phyloP scores from a whole-genome alignment of 2,329 filamentous ascomycete genomes.

The Hypoxylon sp. region DNA sequence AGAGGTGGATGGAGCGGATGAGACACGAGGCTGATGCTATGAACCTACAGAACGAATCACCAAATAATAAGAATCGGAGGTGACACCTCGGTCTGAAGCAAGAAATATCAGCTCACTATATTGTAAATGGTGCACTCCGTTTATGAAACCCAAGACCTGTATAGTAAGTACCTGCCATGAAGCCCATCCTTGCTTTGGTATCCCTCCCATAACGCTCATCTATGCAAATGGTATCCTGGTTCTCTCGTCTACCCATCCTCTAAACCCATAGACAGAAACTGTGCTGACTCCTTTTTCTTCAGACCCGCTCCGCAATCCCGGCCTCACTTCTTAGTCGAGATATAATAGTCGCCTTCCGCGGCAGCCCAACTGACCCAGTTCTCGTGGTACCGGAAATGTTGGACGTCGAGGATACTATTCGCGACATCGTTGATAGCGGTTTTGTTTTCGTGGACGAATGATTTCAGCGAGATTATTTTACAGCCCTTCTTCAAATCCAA shows the following conservation, averaged over 20 bases:
- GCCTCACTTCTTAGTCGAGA: slow-evolving; percentile 80
- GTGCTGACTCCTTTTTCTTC: slow-evolving; percentile 33
- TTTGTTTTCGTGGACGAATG: slow-evolving; percentile 86
- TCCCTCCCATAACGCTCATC: slow-evolving; percentile 37
- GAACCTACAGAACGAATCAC: slow-evolving; percentile 76
- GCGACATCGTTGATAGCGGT: slow-evolving; percentile 84
- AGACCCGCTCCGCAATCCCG: slow-evolving; percentile 10
- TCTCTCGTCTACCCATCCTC: slow-evolving; percentile 32
- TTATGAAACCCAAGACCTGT: slow-evolving; percentile 46
- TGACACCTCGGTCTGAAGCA: slow-evolving; percentile 24
- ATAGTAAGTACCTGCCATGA: slow-evolving; percentile 47
- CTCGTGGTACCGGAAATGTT: slow-evolving; percentile 73
- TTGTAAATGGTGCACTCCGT: slow-evolving; percentile 45
- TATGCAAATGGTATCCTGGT: slow-evolving; percentile 46
- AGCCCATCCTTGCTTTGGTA: slow-evolving; percentile 38
- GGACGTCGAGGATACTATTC: slow-evolving; percentile 81
- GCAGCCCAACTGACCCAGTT: slow-evolving; percentile 94
- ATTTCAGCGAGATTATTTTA: slow-evolving; percentile 91
- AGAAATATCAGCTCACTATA: slow-evolving; percentile 26
- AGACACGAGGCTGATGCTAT: slow-evolving; percentile 88
- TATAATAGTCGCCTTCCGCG: slow-evolving; percentile 86
- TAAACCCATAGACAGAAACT: slow-evolving; percentile 29
- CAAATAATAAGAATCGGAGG: slow-evolving; percentile 48
- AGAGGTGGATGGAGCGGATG: slow-evolving; percentile 92
- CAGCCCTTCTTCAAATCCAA: slow-evolving; percentile 92